Conservation (phyloP, 78 protist genomes). For the Dictyostelium brefeldianum region DNA sequence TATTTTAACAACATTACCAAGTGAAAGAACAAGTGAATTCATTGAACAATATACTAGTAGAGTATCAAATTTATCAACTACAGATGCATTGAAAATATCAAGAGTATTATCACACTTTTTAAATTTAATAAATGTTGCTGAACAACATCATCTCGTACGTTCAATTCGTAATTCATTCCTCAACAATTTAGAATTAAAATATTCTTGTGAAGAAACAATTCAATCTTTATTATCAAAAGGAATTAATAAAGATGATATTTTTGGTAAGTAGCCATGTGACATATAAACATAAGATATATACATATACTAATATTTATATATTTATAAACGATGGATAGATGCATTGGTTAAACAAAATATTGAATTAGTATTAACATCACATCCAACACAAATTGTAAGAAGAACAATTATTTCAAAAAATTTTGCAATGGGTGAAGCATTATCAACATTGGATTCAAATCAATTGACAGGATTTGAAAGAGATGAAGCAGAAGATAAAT, state of each 20-base stretch:
- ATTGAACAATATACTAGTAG: constrained; percentile 10
- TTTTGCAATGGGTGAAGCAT: constrained; percentile 26
- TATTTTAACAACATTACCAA: constrained; percentile 9
- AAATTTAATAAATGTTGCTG: constrained; percentile 72
- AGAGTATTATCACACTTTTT: constrained; percentile 59
- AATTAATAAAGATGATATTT: constrained; percentile 9
- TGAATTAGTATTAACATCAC: constrained; percentile 92
- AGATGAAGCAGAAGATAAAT: constrained; percentile 14
- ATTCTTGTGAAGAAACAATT: constrained; percentile 52
- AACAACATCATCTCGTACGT: constrained; percentile 69
- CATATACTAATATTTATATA: neutral
- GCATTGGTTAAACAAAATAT: constrained; percentile 74
- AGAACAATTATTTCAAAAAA: constrained; percentile 81
- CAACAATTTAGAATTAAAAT: constrained; percentile 41
- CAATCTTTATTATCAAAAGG: constrained; percentile 16
- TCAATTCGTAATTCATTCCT: constrained; percentile 42
- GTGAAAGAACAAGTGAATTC: constrained; percentile 37
- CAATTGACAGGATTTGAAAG: constrained; percentile 43
- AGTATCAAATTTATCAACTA: constrained; percentile 5
- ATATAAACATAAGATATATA: neutral
- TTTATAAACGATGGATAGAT: constrained; percentile 13
- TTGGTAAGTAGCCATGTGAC: constrained; percentile 37
- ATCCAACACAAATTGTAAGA: constrained; percentile 90
- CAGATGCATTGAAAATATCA: constrained; percentile 48
- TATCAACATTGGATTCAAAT: constrained; percentile 13